Percentiles rank a stretch among this genome's conserved stretches.
Evolutionary conservation across 306 rosid species (phyloP).

Genomic region (Malus fusca): DNA sequence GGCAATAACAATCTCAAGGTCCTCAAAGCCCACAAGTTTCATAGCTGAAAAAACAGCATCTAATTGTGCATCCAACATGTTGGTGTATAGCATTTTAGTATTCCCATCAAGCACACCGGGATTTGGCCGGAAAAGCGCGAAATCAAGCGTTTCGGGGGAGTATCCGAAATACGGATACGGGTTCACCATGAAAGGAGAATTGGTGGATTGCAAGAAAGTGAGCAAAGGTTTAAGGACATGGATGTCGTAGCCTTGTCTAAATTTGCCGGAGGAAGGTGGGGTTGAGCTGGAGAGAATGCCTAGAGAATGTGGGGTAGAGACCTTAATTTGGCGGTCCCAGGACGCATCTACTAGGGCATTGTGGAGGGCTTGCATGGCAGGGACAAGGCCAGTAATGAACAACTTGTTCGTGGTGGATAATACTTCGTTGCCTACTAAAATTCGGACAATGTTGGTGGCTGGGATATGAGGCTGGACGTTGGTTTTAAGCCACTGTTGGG

Average conservation of each 20-base stretch:
- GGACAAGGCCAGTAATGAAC: conserved; percentile 49
- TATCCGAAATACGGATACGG: conserved; percentile 64
- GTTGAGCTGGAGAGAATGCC: conserved; percentile 57
- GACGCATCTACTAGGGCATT: conserved; percentile 45
- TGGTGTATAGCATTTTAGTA: conserved; percentile 39
- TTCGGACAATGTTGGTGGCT: conserved; percentile 41
- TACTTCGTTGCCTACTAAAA: conserved; percentile 61
- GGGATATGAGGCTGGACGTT: conserved; percentile 55
- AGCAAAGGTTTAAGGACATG: conserved; percentile 64
- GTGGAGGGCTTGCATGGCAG: conserved; percentile 60
- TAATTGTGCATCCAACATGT: conserved; percentile 76
- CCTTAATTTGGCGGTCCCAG: conserved; percentile 35
- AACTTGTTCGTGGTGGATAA: conserved; percentile 53
- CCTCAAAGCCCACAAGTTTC: conserved; percentile 49
- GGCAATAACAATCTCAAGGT: conserved; percentile 51
- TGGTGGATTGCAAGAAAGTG: conserved; percentile 43
- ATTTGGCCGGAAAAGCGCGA: conserved; percentile 47
- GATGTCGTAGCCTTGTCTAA: conserved; percentile 75
- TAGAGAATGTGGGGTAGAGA: conserved; percentile 70
- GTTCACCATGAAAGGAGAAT: conserved; percentile 66
- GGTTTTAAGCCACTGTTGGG: conserved; percentile 49
- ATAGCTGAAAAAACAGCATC: conserved; percentile 59
- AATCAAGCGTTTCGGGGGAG: conserved; percentile 41
- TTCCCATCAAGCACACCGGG: conserved; percentile 41
- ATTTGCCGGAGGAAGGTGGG: conserved; percentile 72